phyloP scores from a whole-genome alignment of 768 basidiomycete genomes.

The Boletus coccyginus region DNA sequence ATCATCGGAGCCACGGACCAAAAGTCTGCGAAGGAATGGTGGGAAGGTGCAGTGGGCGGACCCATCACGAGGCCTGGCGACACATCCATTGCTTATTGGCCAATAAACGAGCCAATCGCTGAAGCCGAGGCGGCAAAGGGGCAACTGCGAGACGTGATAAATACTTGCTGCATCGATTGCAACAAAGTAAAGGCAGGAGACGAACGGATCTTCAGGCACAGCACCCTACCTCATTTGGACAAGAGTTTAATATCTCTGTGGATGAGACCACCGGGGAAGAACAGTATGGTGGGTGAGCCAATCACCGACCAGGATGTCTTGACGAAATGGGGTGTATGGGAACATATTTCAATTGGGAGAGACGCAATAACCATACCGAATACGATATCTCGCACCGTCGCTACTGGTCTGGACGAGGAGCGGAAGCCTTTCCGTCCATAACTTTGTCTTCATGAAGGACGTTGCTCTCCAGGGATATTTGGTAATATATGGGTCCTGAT shows the following conservation, averaged over 20 bases:
- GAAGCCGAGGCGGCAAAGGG: constrained; percentile 2
- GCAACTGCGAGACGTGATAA: constrained; percentile 14
- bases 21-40: constrained; percentile 21
- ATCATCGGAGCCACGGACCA: constrained; percentile 17
- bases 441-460: neutral
- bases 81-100: constrained; percentile 19
- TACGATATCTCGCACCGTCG: neutral
- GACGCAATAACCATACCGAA: neutral
- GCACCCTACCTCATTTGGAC: neutral
- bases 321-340: constrained; percentile 24
- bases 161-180: constrained; percentile 25
- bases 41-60: constrained; percentile 3
- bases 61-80: neutral
- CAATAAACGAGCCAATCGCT: neutral
- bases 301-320: constrained; percentile 10
- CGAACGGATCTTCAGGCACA: constrained; percentile 13
- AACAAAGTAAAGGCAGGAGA: constrained; percentile 8
- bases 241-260: constrained; percentile 1
- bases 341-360: constrained; percentile 6
- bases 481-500: neutral
- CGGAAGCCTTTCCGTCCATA: neutral
- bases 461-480: neutral
- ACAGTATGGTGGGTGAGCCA: neutral
- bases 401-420: neutral
- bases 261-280: neutral